phyloP scores from a whole-genome alignment of 2,329 filamentous ascomycete genomes.

The Magnaporthiopsis rhizophila region DNA sequence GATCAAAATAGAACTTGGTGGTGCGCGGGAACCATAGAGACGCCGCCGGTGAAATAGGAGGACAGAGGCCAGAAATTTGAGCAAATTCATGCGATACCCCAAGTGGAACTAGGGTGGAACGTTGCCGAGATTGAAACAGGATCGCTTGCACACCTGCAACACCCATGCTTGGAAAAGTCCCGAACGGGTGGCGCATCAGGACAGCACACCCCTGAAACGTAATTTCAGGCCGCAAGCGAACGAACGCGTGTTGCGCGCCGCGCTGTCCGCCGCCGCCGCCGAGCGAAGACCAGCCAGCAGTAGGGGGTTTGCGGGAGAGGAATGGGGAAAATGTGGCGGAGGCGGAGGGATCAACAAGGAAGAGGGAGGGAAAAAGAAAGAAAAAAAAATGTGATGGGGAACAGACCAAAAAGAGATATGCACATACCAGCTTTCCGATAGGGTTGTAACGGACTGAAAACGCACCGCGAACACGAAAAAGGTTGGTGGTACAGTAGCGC shows the following conservation, averaged over 20 bases:
- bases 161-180: conserved; percentile 14
- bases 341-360: background rate
- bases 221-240: conserved; percentile 5
- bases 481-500: background rate
- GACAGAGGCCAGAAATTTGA: conserved; percentile 18
- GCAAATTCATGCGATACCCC: conserved; percentile 28
- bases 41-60: conserved; percentile 11
- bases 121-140: conserved; percentile 31
- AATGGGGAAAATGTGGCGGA: background rate
- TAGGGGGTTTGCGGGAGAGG: background rate
- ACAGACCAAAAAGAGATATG: background rate
- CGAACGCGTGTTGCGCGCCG: background rate
- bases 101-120: conserved; percentile 29
- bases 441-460: background rate
- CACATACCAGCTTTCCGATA: background rate
- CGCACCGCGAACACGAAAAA: background rate
- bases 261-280: background rate
- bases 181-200: conserved; percentile 8
- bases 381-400: background rate
- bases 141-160: conserved; percentile 17
- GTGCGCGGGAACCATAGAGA: background rate
- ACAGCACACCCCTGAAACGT: conserved; percentile 8
- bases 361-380: background rate
- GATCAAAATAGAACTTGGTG: conserved; percentile 2
- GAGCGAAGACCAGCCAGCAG: background rate